phyloP scores from a whole-genome alignment of 176 grass and related monocot genomes.

The Musa beccarii region DNA sequence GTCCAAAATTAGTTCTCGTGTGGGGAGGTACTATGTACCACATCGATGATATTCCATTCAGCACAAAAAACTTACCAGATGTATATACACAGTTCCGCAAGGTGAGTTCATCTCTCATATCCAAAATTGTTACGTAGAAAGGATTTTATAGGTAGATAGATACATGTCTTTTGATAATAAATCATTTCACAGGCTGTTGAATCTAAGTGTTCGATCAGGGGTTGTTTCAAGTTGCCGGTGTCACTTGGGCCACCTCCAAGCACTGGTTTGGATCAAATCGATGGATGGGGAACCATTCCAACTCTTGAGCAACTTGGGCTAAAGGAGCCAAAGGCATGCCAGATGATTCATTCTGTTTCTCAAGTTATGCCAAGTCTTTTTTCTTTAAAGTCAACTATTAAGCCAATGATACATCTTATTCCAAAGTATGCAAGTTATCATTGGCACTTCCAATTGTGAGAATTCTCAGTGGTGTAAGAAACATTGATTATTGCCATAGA shows the following conservation, averaged over 20 bases:
- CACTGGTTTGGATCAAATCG: conserved; percentile 33
- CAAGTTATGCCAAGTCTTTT: not conserved
- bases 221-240: conserved; percentile 49
- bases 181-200: conserved; percentile 50
- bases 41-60: conserved; percentile 70
- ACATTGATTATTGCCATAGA: too few species aligned
- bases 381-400: not conserved
- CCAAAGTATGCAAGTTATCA: too few species aligned
- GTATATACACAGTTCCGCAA: conserved; percentile 91
- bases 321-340: conserved; percentile 51
- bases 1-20: conserved; percentile 59
- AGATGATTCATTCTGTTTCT: not conserved
- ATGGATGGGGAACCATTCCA: conserved; percentile 52
- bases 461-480: too few species aligned
- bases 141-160: not conserved
- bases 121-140: not conserved
- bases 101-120: conserved; percentile 21
- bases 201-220: conserved; percentile 55
- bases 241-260: conserved; percentile 44
- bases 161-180: not conserved
- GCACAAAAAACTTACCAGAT: conserved; percentile 48
- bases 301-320: conserved; percentile 42
- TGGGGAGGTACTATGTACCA: conserved; percentile 91
- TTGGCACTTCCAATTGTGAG: too few species aligned
- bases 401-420: not conserved